Base-by-base conservation (phyloP, 495 filamentous ascomycete species). In the Trichoderma virens region DNA sequence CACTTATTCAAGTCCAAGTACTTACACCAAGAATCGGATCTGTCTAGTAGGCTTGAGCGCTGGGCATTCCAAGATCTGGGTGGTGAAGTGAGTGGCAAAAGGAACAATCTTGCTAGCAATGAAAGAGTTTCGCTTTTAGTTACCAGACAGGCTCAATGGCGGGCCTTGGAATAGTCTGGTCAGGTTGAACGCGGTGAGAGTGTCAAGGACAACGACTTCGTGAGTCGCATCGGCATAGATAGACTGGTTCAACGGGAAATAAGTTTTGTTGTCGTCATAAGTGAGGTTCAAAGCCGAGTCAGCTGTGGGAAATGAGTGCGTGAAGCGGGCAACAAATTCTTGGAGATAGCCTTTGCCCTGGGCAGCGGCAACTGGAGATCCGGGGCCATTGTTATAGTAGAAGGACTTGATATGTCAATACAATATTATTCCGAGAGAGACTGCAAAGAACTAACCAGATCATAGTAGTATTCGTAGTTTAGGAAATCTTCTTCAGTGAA, bases 281-380 rank as follows among this genome's bases (percentile, higher is more conserved):
- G 73, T 79, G 47, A 78, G 69, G 70, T 88, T 87, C 72, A 85
- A 75, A 65, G 81, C 80, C 11, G 78, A 82, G 39, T 76, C 75
- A 4, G 77, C 78, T n/a, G 75, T 71, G 41, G 75, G 78, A 60
- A 79, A 75, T 20, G 81, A 71, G 60, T 85, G 80, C 43, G 79
- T 70, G 31, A 87, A 79, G 34, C 85, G 79, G 8, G 83, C 85
- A 3, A 83, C 74, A 25, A 85, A 78, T 71, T 88, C 85, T 45
- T 84, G 72, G 1, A 86, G 78, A 63, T 84, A 88, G 35, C 79
- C 84, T 43, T 70, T 71, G 30, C 70, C 73, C 31, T 75, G 71
- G 5, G 74, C 68, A 23, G 74, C 74, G 16, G 73, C 31, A 38
- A 76, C 74, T 32, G 73, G 73, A 32, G 73, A 74, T 18, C 73